phyloP scores from a whole-genome alignment of 148 eudicot species.

The Cornus suecica region DNA sequence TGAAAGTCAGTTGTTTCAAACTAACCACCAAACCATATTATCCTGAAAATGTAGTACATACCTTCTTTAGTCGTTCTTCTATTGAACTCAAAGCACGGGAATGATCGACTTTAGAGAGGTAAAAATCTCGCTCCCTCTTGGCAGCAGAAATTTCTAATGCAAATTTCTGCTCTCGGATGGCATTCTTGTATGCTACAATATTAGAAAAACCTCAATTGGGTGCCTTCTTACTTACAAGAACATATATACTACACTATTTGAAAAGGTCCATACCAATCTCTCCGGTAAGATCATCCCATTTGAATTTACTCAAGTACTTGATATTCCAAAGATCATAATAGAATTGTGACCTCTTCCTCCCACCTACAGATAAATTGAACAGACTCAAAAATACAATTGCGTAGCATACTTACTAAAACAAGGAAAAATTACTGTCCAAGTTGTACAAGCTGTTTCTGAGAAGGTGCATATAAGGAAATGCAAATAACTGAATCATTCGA shows the following conservation, averaged over 20 bases:
- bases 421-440: background rate
- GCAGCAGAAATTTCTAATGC: constrained; percentile 79
- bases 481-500: background rate
- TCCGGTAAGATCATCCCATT: constrained; percentile 90
- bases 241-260: background rate
- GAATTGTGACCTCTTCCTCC: constrained; percentile 76
- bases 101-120: constrained; percentile 71
- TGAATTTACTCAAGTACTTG: constrained; percentile 93
- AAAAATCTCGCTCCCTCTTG: constrained; percentile 76
- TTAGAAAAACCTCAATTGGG: constrained; percentile 12
- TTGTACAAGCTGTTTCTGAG: background rate
- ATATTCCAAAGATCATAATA: constrained; percentile 88
- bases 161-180: constrained; percentile 71
- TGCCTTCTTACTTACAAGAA: background rate
- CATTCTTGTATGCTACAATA: constrained; percentile 59
- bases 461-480: background rate
- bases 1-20: background rate
- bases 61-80: constrained; percentile 82
- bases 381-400: background rate
- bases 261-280: constrained; percentile 57
- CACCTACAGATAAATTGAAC: constrained; percentile 45
- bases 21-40: background rate
- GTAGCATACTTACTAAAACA: background rate
- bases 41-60: constrained; percentile 10
- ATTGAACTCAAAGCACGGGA: constrained; percentile 63